Percentiles rank a stretch among this genome's conserved stretches.
These are phyloP conservation scores for Yarrowia sp. DNA, from an alignment of 805 yeast genomes.

Conservation along the genomic window DNA sequence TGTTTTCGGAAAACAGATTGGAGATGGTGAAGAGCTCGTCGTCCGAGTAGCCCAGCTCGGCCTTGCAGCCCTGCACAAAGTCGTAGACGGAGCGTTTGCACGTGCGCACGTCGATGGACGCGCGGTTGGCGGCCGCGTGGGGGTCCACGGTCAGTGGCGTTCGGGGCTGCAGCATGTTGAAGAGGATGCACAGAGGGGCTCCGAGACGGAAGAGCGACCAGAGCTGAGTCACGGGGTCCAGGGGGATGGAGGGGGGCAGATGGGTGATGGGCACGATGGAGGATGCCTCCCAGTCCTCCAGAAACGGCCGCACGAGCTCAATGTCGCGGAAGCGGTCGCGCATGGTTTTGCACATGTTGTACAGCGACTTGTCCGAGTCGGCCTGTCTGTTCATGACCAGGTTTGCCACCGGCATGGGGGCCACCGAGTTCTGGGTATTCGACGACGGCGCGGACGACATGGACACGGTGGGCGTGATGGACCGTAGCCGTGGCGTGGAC, in stretches of 20 bases:
- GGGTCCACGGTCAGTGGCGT: slow-evolving; percentile 38
- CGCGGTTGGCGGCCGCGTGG: slow-evolving; percentile 30
- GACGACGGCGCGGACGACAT: slow-evolving; percentile 4
- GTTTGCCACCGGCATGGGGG: slow-evolving; percentile 21
- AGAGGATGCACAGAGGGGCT: slow-evolving; percentile 81
- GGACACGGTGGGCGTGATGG: slow-evolving; percentile 17
- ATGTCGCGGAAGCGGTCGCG: slow-evolving; percentile 54
- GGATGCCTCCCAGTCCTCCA: slow-evolving; percentile 41
- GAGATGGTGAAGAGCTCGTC: slow-evolving; percentile 85
- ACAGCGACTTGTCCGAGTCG: slow-evolving; percentile 52
- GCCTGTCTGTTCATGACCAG: slow-evolving; percentile 24
- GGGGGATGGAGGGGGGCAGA: slow-evolving; percentile 57
- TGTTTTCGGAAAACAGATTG: slow-evolving; percentile 78
- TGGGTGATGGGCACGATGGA: slow-evolving; percentile 57
- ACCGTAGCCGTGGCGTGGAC: slow-evolving; percentile 10
- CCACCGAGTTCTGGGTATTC: neutral
- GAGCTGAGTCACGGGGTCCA: slow-evolving; percentile 90
- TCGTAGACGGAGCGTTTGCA: slow-evolving; percentile 89
- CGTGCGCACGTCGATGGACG: slow-evolving; percentile 72
- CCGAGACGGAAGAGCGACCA: slow-evolving; percentile 91
- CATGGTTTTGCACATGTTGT: slow-evolving; percentile 59
- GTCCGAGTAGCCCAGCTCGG: slow-evolving; percentile 68
- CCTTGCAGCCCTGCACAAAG: slow-evolving; percentile 81
- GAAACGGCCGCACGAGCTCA: slow-evolving; percentile 65
- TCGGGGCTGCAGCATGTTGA: slow-evolving; percentile 64